Evolutionary conservation across 495 filamentous ascomycete species (phyloP).

Genomic region (Letharia columbiana): DNA sequence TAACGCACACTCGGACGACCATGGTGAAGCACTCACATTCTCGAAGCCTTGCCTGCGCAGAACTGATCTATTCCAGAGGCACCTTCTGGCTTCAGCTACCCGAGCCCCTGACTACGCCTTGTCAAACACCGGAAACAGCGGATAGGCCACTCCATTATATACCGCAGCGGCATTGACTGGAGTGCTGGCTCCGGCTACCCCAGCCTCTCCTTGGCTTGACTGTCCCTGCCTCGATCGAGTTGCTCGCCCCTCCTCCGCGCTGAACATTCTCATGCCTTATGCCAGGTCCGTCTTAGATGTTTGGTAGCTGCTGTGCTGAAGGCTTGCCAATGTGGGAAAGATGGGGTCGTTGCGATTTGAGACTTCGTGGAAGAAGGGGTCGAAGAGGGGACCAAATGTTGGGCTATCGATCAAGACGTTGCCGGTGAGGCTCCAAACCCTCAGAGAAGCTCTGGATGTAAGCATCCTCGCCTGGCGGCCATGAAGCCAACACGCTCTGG

Average conservation of each 20-base stretch:
- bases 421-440: background rate
- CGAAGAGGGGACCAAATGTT: background rate
- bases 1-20: too few relatives aligned
- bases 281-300: background rate
- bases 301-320: too few relatives aligned
- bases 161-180: background rate
- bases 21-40: background rate
- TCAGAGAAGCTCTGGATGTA: background rate
- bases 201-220: background rate
- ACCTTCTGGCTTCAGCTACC: background rate
- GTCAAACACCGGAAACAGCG: background rate
- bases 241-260: background rate
- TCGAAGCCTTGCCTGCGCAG: background rate
- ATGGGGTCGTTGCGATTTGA: background rate
- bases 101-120: background rate
- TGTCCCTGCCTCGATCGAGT: background rate
- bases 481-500: background rate
- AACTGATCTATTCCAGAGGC: background rate
- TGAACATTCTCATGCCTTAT: background rate
- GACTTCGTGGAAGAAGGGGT: background rate
- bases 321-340: too few relatives aligned
- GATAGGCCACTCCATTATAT: rapidly evolving
- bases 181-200: background rate
- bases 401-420: background rate
- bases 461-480: background rate